Conservation (phyloP, 805 yeast species). For the Isabelozyma gotoi region DNA sequence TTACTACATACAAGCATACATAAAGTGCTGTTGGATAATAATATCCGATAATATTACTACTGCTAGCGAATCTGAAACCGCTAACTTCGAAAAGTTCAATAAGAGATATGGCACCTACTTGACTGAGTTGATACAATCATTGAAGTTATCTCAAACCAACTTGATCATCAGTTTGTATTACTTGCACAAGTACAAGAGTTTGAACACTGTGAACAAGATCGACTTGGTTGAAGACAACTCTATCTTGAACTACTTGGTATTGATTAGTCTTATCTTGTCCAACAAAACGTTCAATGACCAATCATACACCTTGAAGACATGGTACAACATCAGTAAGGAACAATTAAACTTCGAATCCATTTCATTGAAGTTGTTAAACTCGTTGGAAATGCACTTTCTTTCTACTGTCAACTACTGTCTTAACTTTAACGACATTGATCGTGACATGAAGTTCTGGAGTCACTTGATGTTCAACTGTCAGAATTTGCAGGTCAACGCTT, state of each 20-base stretch:
- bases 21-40: constrained; percentile 7
- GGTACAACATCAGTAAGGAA: constrained; percentile 31
- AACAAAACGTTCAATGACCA: constrained; percentile 51
- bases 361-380: constrained; percentile 23
- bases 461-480: constrained; percentile 5
- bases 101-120: constrained; percentile 12
- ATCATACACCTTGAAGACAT: constrained; percentile 50
- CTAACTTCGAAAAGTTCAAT: constrained; percentile 2
- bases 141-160: constrained; percentile 21
- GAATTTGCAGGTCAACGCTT: constrained; percentile 7
- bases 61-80: neutral
- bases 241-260: constrained; percentile 19
- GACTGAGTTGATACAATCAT: constrained; percentile 13
- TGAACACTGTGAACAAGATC: constrained; percentile 4
- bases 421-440: constrained; percentile 19
- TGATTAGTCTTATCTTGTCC: constrained; percentile 26
- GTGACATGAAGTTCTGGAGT: constrained; percentile 24
- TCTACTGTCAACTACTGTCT: constrained; percentile 24
- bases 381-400: constrained; percentile 27
- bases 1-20: constrained; percentile 2
- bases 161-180: constrained; percentile 24
- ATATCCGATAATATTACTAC: neutral
- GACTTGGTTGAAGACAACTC: constrained; percentile 9
- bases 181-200: constrained; percentile 17
- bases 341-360: constrained; percentile 8